Conservation (phyloP, 495 filamentous ascomycete genomes). For the Xylaria acuta region DNA sequence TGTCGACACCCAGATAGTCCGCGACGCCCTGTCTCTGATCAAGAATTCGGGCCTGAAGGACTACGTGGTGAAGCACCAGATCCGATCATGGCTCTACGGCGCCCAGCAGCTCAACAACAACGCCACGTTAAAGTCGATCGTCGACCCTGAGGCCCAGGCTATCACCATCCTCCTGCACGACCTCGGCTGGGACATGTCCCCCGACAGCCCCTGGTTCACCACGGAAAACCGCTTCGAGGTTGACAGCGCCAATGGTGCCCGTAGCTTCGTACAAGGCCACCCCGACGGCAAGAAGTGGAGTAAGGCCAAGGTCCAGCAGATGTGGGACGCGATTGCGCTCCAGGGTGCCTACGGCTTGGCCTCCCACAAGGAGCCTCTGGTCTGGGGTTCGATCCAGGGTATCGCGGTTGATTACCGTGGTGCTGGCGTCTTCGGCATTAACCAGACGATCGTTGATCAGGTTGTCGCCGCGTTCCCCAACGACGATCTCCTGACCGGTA, state of each 20-base stretch:
- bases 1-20: slow-evolving; percentile 33
- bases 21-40: slow-evolving; percentile 46
- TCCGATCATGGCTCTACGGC: slow-evolving; percentile 55
- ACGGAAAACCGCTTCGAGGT: slow-evolving; percentile 48
- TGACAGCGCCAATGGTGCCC: slow-evolving; percentile 84
- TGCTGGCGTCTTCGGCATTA: slow-evolving; percentile 24
- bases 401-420: slow-evolving; percentile 27
- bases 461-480: slow-evolving; percentile 31
- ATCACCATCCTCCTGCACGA: slow-evolving; percentile 43
- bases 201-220: slow-evolving; percentile 35
- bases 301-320: slow-evolving; percentile 29
- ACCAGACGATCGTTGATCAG: slow-evolving; percentile 23
- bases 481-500: slow-evolving; percentile 18
- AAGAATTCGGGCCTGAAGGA: slow-evolving; percentile 38
- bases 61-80: slow-evolving; percentile 53
- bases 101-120: slow-evolving; percentile 45
- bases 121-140: slow-evolving; percentile 33
- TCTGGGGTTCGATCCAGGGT: slow-evolving; percentile 29
- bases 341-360: slow-evolving; percentile 30
- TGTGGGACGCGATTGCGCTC: slow-evolving; percentile 39
- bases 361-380: slow-evolving; percentile 34
- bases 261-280: slow-evolving; percentile 62
- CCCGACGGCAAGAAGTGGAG: slow-evolving; percentile 30
- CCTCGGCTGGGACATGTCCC: slow-evolving; percentile 36
- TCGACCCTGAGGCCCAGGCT: slow-evolving; percentile 45